These are phyloP conservation scores for Gautieria morchelliformis DNA, from an alignment of 768 basidiomycete genomes.

Conservation along the genomic window DNA sequence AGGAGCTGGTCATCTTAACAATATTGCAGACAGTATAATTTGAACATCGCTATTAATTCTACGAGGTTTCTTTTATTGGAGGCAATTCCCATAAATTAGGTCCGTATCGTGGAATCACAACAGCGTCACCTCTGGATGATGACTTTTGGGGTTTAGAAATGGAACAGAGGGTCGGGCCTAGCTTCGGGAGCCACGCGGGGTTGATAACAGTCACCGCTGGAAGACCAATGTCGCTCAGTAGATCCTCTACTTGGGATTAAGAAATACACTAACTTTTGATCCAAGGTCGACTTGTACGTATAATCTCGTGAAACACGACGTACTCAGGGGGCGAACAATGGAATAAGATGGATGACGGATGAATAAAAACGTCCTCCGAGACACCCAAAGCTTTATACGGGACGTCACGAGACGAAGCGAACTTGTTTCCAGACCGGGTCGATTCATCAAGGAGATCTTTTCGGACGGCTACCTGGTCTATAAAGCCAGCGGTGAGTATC, in stretches of 20 bases:
- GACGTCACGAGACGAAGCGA: conserved; percentile 66
- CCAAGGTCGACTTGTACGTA: conserved; percentile 65
- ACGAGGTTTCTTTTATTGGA: conserved; percentile 35
- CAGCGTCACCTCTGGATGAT: conserved; percentile 48
- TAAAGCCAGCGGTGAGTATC: conserved; percentile 79
- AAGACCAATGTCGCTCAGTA: background rate
- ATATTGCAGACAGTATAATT: too few relatives aligned
- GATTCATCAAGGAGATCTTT: conserved; percentile 68
- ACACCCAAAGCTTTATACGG: conserved; percentile 77
- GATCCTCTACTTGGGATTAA: background rate
- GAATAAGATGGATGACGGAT: conserved; percentile 78
- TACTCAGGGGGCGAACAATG: conserved; percentile 72
- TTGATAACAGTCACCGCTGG: conserved; percentile 79
- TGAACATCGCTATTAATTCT: too few relatives aligned
- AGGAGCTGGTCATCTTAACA: too few relatives aligned
- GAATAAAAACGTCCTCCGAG: conserved; percentile 82
- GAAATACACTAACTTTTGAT: conserved; percentile 53
- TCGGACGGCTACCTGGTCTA: conserved; percentile 90
- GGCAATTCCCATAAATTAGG: conserved; percentile 84
- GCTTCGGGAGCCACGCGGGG: conserved; percentile 73
- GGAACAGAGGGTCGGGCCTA: conserved; percentile 77
- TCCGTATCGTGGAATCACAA: conserved; percentile 80
- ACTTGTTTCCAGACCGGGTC: conserved; percentile 52
- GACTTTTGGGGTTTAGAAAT: conserved; percentile 82
- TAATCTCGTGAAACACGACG: conserved; percentile 73